Conservation (phyloP, 306 rosid species). For the Fragaria ananassa region DNA sequence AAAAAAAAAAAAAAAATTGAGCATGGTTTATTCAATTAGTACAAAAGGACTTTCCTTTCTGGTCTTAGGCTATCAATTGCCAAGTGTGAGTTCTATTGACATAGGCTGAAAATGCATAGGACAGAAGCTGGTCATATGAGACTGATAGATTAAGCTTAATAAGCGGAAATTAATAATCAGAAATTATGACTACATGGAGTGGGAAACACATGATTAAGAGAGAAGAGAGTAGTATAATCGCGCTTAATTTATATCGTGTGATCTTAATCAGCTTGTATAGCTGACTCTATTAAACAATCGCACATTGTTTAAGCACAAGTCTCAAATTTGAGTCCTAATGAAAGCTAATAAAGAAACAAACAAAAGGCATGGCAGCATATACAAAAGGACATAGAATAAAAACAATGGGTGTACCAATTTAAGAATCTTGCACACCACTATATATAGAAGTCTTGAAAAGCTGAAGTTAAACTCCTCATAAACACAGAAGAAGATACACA, state of each 20-base stretch:
- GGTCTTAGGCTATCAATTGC: background rate
- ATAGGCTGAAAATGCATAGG: background rate
- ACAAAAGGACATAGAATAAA: background rate
- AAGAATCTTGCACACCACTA: background rate
- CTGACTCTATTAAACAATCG: background rate
- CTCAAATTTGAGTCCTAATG: background rate
- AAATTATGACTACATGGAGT: background rate
- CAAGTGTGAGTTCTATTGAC: background rate
- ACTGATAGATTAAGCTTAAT: background rate
- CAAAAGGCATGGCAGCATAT: background rate
- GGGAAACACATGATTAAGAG: background rate
- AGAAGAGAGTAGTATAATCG: background rate
- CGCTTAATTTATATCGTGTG: background rate
- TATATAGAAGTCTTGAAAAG: background rate
- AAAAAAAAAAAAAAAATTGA: background rate
- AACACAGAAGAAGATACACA: slow-evolving; percentile 4
- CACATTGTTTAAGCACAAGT: background rate
- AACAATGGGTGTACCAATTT: background rate
- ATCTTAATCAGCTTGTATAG: background rate
- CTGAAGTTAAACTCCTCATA: background rate
- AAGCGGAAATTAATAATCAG: background rate
- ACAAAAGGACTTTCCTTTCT: background rate
- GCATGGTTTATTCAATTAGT: background rate
- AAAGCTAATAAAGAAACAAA: background rate
- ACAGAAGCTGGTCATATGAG: background rate